These are phyloP conservation scores for Zoysia matrella DNA, from an alignment of 202 grass and related monocot genomes.

Conservation along the genomic window DNA sequence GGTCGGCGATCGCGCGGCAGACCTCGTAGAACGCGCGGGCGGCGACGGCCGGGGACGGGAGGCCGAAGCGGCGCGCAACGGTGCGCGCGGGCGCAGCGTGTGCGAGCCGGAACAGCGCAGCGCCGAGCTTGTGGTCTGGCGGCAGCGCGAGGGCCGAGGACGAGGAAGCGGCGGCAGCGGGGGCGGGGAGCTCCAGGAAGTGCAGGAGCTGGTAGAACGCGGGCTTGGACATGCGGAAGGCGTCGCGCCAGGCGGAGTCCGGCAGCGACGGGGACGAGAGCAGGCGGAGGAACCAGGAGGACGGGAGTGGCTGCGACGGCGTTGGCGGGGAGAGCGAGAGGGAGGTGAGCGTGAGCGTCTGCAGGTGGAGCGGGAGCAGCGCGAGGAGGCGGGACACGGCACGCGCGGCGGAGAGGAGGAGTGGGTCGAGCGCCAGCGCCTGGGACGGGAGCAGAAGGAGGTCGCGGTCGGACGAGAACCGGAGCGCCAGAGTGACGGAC, in stretches of 20 bases:
- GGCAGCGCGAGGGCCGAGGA: conserved; percentile 50
- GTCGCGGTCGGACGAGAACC: conserved; percentile 54
- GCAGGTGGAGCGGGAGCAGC: conserved; percentile 65
- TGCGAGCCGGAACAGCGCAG: conserved; percentile 85
- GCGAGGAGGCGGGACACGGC: conserved; percentile 61
- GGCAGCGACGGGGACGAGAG: conserved; percentile 42
- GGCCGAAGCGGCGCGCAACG: conserved; percentile 79
- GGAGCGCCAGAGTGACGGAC: conserved; percentile 63
- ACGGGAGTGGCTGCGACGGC: conserved; percentile 39
- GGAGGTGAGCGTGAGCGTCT: conserved; percentile 63
- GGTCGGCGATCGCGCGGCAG: conserved; percentile 68
- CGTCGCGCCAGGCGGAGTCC: conserved; percentile 67
- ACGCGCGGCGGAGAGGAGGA: conserved; percentile 60
- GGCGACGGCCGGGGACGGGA: conserved; percentile 55
- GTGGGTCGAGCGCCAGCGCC: conserved; percentile 64
- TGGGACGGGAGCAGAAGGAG: conserved; percentile 55
- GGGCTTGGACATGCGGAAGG: conserved; percentile 73
- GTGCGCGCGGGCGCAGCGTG: conserved; percentile 60
- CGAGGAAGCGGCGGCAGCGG: conserved; percentile 3
- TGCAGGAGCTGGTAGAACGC: conserved; percentile 78
- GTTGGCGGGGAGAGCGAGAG: conserved; percentile 53
- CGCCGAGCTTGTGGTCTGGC: conserved; percentile 76
- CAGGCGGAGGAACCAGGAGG: conserved; percentile 79
- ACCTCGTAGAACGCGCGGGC: conserved; percentile 89
- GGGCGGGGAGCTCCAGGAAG: conserved; percentile 54